phyloP scores from a whole-genome alignment of 768 basidiomycete genomes.

The Hemileccinum impolitum region DNA sequence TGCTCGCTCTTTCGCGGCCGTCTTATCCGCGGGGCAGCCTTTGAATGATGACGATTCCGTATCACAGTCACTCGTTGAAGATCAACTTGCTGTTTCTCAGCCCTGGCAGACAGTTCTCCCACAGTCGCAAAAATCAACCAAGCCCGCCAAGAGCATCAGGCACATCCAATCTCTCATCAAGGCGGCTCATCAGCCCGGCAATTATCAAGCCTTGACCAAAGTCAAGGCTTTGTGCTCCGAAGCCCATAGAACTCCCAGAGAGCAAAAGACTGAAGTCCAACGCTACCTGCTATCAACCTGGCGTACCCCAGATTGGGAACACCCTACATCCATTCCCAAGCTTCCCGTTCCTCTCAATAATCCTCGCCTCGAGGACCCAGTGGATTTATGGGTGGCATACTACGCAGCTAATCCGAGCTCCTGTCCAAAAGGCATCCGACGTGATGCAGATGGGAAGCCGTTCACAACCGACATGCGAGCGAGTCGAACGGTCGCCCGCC shows the following conservation, averaged over 20 bases:
- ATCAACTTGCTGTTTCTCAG: constrained; percentile 10
- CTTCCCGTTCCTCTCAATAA: constrained; percentile 33
- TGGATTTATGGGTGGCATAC: constrained; percentile 45
- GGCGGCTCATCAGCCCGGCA: constrained; percentile 42
- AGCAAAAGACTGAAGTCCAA: constrained; percentile 44
- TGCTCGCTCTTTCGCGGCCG: constrained; percentile 33
- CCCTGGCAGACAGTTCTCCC: constrained; percentile 24
- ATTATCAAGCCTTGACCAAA: constrained; percentile 37
- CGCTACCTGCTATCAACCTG: constrained; percentile 41
- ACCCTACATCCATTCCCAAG: constrained; percentile 18
- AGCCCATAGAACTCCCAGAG: constrained; percentile 42
- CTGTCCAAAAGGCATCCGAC: constrained; percentile 47
- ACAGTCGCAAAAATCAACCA: constrained; percentile 13
- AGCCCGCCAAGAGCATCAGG: constrained; percentile 36
- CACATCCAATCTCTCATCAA: constrained; percentile 43
- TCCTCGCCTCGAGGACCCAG: constrained; percentile 45
- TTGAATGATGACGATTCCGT: constrained; percentile 22
- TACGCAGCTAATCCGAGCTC: constrained; percentile 42
- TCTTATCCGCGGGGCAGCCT: constrained; percentile 29
- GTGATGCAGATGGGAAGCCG: constrained; percentile 36
- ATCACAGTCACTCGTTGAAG: constrained; percentile 24
- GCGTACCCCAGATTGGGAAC: constrained; percentile 40
- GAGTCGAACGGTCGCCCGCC: constrained; percentile 47
- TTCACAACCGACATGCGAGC: constrained; percentile 43
- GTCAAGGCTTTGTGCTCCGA: constrained; percentile 45